Percentiles rank a stretch among this genome's conserved stretches.
phyloP scores from a whole-genome alignment of 257 asterid species.

The Lantana camara region DNA sequence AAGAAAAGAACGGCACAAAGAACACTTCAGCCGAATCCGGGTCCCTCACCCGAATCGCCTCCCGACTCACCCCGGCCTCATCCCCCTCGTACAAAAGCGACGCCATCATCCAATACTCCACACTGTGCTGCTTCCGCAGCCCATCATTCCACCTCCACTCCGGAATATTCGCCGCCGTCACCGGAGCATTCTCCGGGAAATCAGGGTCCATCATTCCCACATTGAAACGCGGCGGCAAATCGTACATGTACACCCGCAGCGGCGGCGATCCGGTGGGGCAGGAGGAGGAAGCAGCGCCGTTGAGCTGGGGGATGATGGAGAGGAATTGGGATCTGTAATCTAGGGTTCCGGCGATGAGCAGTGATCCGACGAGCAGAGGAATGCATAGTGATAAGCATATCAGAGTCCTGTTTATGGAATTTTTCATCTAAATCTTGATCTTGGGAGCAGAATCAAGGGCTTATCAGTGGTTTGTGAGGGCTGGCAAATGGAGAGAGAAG shows the following conservation, averaged over 20 bases:
- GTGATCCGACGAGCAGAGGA: constrained; percentile 39
- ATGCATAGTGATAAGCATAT: constrained; percentile 43
- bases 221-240: constrained; percentile 57
- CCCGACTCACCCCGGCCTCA: constrained; percentile 37
- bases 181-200: constrained; percentile 37
- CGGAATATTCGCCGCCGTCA: constrained; percentile 44
- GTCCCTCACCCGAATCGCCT: constrained; percentile 79
- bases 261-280: constrained; percentile 38
- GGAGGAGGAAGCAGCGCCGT: constrained; percentile 28
- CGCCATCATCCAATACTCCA: constrained; percentile 71
- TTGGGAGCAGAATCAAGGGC: not conserved
- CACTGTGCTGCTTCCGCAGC: constrained; percentile 53
- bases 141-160: constrained; percentile 52
- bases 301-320: constrained; percentile 48
- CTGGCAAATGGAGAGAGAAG: not conserved
- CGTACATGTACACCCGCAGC: constrained; percentile 59
- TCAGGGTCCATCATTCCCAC: constrained; percentile 46
- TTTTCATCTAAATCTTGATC: constrained; percentile 42
- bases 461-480: not conserved
- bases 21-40: constrained; percentile 76
- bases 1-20: constrained; percentile 90
- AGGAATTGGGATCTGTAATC: constrained; percentile 41
- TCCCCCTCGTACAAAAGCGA: constrained; percentile 44
- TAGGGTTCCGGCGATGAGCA: constrained; percentile 44
- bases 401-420: constrained; percentile 37